phyloP scores from a whole-genome alignment of 768 basidiomycete species.

The Suillus occidentalis region DNA sequence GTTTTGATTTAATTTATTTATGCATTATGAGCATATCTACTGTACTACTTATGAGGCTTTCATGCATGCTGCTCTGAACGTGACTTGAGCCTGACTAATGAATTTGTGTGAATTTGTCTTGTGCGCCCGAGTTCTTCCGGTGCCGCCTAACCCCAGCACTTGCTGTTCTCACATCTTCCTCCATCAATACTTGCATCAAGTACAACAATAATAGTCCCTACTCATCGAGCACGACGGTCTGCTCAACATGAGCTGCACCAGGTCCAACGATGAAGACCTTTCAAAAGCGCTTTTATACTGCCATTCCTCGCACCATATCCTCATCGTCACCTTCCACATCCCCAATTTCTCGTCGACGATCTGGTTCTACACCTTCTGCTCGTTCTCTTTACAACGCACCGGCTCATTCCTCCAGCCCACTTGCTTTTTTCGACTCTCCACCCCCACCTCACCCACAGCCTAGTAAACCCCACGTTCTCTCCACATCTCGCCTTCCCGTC shows the following conservation, averaged over 20 bases:
- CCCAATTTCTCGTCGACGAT: conserved; percentile 41
- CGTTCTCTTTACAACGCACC: conserved; percentile 43
- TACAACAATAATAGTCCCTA: neutral
- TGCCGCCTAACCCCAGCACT: neutral
- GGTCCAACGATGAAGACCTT: conserved; percentile 48
- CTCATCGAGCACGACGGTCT: neutral
- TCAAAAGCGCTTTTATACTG: conserved; percentile 51
- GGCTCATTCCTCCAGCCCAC: conserved; percentile 28
- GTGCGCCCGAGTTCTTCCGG: neutral
- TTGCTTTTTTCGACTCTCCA: conserved; percentile 42
- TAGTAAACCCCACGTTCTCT: conserved; percentile 38
- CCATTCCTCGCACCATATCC: conserved; percentile 36
- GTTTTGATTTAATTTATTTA: too few relatives aligned
- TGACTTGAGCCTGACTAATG: neutral
- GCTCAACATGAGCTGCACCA: conserved; percentile 34
- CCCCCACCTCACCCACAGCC: conserved; percentile 37
- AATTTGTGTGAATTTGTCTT: neutral
- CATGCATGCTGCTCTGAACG: too few relatives aligned
- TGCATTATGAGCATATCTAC: too few relatives aligned
- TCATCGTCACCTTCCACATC: conserved; percentile 30
- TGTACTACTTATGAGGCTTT: too few relatives aligned
- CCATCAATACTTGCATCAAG: neutral
- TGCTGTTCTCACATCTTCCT: neutral
- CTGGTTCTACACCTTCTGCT: conserved; percentile 40
- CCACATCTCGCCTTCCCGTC: conserved; percentile 44